Conservation (phyloP, 2,329 filamentous ascomycete species). For the Phialophora chinensis region DNA sequence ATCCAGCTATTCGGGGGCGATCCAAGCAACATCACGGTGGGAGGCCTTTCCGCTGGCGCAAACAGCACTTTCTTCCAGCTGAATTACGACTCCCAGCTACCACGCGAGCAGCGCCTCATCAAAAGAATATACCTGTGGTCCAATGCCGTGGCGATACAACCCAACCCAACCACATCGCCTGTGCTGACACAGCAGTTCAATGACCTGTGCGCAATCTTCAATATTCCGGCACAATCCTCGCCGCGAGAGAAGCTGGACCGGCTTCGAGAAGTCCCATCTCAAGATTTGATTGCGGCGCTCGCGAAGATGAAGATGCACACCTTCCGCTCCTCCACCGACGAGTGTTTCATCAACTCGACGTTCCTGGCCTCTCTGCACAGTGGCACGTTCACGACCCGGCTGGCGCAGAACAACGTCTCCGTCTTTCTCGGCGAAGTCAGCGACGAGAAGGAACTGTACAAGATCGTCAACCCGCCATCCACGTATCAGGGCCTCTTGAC, state of each 20-base stretch:
- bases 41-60: slow-evolving; percentile 53
- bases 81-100: slow-evolving; percentile 46
- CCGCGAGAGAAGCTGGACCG: slow-evolving; percentile 43
- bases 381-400: slow-evolving; percentile 48
- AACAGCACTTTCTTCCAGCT: slow-evolving; percentile 53
- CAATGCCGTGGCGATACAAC: slow-evolving; percentile 55
- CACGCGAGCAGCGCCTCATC: slow-evolving; percentile 40
- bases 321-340: slow-evolving; percentile 54
- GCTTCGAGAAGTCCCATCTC: slow-evolving; percentile 44
- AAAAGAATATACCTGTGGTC: slow-evolving; percentile 53
- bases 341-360: slow-evolving; percentile 48
- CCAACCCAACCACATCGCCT: slow-evolving; percentile 45
- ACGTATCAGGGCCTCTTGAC: slow-evolving; percentile 46
- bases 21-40: slow-evolving; percentile 53
- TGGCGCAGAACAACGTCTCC: slow-evolving; percentile 45
- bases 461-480: slow-evolving; percentile 49
- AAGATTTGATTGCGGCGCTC: slow-evolving; percentile 46
- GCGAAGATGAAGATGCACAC: slow-evolving; percentile 53
- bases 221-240: slow-evolving; percentile 38
- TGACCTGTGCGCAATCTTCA: slow-evolving; percentile 49
- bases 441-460: slow-evolving; percentile 54
- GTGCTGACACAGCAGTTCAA: slow-evolving; percentile 52
- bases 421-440: slow-evolving; percentile 53
- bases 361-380: slow-evolving; percentile 50
- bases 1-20: slow-evolving; percentile 57